A percentile compares a stretch with the other conserved stretches of the same genome.
Conservation (phyloP, 345 rosid species). For the Gossypium australe region DNA sequence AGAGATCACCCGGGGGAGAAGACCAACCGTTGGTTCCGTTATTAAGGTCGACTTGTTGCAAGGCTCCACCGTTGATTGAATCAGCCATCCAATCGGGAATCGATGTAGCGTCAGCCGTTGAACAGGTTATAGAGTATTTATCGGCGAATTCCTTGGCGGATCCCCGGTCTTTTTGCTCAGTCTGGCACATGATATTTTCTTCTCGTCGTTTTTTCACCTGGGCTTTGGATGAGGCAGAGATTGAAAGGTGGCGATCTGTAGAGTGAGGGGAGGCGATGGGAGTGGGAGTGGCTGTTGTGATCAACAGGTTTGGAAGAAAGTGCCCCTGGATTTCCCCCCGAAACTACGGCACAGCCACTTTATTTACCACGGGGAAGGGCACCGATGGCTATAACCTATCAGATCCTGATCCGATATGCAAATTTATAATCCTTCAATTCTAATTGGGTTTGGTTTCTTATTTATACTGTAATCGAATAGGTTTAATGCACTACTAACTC, state of each 20-base stretch:
- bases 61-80: slow-evolving; percentile 65
- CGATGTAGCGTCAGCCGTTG: slow-evolving; percentile 4
- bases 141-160: slow-evolving; percentile 27
- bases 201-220: background rate
- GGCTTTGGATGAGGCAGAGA: background rate
- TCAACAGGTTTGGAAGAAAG: background rate
- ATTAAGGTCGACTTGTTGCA: slow-evolving; percentile 68
- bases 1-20: slow-evolving; percentile 78
- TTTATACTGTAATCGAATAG: background rate
- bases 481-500: background rate
- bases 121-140: slow-evolving; percentile 26
- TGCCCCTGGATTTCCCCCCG: slow-evolving; percentile 11
- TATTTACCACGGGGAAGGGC: background rate
- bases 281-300: background rate
- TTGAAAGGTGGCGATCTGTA: background rate
- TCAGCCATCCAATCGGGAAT: slow-evolving; percentile 59
- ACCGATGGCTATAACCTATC: background rate
- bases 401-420: no score
- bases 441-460: background rate
- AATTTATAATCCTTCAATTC: background rate
- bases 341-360: slow-evolving; percentile 22
- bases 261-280: background rate
- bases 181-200: slow-evolving; percentile 40
- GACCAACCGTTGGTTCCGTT: slow-evolving; percentile 85
- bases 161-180: slow-evolving; percentile 37